Evolutionary conservation across 176 grass and related monocot genomes (phyloP), one percentile per base, ranked within the genome.

Genomic region (Eragrostis curvula): DNA sequence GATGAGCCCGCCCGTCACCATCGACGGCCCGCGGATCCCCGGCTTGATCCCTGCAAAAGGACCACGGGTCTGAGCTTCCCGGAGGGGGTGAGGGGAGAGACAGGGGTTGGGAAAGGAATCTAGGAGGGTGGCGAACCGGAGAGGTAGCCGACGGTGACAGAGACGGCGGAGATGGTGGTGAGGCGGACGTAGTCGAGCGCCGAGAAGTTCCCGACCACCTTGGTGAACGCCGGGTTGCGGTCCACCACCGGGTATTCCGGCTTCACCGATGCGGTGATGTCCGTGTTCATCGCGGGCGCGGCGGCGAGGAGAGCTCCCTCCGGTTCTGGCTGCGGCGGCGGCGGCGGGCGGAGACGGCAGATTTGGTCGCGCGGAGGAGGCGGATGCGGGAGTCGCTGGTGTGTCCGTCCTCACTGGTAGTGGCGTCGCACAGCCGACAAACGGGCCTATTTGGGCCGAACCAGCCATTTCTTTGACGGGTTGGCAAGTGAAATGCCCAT

Each of bases 191-290:
- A 99, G 65, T 99, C 97, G 69, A 96, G 97, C 79, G 83, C 77
- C 41, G 74, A 93, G 91, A 99, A 99, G 68, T 99, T 99, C 52
- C 88, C 91, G 64, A 99, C 93, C 68, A 92, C 90, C 77, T 96
- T 96, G 45, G 91, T 96, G 83, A 99, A 99, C 50, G 96, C 63
- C 18, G 96, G 96, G 79, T 98, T 98, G 49, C 92, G 88, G 76
- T 98, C 92, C 64, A 98, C 68, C 78, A 98, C 96, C 70, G 96
- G 96, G 72, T 98, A 95, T 88, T 98, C 88, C 82, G 90, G 96
- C 81, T 98, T 98, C 84, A 71, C 89, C 39, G 92, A 89, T 12
- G 96, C 86, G 24, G 96, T 98, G 70, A 98, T 98, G 81, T 98
- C 96, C 59, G 90, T 98, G 71, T 98, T 93, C 96, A 98, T 98